These are phyloP conservation scores for Carex kokanica DNA, from an alignment of 176 grass and related monocot species.

Conservation along the genomic window DNA sequence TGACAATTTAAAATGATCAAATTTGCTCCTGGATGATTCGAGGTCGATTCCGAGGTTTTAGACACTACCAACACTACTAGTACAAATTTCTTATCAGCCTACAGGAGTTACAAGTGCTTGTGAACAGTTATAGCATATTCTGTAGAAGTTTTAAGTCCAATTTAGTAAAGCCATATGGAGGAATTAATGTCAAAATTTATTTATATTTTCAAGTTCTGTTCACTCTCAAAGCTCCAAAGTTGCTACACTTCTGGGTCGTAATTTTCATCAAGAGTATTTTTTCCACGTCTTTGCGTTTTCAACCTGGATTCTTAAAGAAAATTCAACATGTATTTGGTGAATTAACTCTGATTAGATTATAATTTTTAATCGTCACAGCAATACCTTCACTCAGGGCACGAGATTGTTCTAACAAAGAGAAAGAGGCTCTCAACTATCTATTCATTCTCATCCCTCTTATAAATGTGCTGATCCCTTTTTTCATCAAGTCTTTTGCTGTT, in stretches of 20 bases:
- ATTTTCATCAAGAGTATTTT: neutral
- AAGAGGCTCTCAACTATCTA: constrained; percentile 98
- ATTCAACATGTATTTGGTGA: neutral
- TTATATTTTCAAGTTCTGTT: neutral
- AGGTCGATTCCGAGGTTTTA: neutral
- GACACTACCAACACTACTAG: neutral
- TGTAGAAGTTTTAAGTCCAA: neutral
- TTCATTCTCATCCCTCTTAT: constrained; percentile 82
- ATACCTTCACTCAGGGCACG: constrained; percentile 91
- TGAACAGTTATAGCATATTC: neutral
- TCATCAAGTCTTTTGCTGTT: constrained; percentile 78
- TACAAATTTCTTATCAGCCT: neutral
- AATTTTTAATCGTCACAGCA: constrained; percentile 41
- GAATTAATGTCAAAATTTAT: neutral
- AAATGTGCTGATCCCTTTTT: constrained; percentile 82
- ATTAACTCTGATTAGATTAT: neutral
- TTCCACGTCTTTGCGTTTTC: neutral
- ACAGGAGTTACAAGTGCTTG: neutral
- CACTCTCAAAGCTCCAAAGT: neutral
- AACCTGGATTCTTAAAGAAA: neutral
- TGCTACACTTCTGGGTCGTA: neutral
- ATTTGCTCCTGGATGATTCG: neutral
- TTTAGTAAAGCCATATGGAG: neutral
- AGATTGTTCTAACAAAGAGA: constrained; percentile 97
- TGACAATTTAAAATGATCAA: neutral